Conservation (phyloP, 805 yeast species). For the Candida qinlingensis region DNA sequence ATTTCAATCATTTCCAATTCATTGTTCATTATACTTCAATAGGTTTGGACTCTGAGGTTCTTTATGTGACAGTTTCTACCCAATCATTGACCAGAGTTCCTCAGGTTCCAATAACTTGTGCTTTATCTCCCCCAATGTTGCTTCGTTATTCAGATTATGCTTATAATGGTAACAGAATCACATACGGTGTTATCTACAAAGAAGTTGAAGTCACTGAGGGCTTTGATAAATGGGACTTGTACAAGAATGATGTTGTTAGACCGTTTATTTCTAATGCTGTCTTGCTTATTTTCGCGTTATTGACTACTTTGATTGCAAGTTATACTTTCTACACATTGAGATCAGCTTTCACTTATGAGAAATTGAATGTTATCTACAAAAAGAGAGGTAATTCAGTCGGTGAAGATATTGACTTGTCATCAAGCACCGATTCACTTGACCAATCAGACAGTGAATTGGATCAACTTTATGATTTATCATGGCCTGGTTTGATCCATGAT, state of each 20-base stretch:
- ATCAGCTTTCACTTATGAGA: conserved; percentile 16
- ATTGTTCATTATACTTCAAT: conserved; percentile 20
- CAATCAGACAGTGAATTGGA: conserved; percentile 8
- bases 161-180: conserved; percentile 24
- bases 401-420: background rate
- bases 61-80: conserved; percentile 24
- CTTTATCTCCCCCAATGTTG: conserved; percentile 21
- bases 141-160: conserved; percentile 21
- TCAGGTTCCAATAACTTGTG: conserved; percentile 20
- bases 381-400: background rate
- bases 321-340: conserved; percentile 15
- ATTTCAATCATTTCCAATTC: conserved; percentile 28
- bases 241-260: conserved; percentile 23
- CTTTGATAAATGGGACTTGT: conserved; percentile 15
- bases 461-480: conserved; percentile 20
- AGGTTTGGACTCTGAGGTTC: conserved; percentile 21
- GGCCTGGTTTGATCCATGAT: conserved; percentile 23
- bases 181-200: conserved; percentile 25
- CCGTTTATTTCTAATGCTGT: conserved; percentile 20
- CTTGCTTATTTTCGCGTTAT: conserved; percentile 13
- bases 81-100: conserved; percentile 24
- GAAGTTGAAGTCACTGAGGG: conserved; percentile 17
- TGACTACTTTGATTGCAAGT: conserved; percentile 14
- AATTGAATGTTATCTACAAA: conserved; percentile 10
- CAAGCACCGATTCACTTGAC: conserved; percentile 1